phyloP scores from a whole-genome alignment of 176 grass and related monocot genomes.

The Cenchrus purpureus region DNA sequence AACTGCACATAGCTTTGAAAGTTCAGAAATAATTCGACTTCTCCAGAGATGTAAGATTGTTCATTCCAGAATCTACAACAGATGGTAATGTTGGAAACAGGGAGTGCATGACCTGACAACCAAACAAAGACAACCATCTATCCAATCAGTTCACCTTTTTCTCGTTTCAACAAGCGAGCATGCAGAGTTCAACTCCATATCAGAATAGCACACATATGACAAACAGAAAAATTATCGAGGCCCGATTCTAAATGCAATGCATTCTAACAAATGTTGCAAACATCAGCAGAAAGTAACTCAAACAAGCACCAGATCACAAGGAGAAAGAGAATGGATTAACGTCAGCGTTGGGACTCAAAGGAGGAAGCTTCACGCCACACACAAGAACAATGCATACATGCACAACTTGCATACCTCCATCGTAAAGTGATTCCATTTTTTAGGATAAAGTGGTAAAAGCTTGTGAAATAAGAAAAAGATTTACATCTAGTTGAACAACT shows the following conservation, averaged over 20 bases:
- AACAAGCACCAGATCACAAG: not conserved
- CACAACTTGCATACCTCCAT: not conserved
- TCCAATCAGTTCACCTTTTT: not conserved
- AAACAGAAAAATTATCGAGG: not conserved
- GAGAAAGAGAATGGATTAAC: not conserved
- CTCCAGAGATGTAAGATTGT: not conserved
- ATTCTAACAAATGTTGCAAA: not conserved
- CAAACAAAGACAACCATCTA: not conserved
- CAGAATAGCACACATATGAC: conserved; percentile 5
- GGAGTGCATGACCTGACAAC: not conserved
- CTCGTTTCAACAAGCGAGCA: not conserved
- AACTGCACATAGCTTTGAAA: not conserved
- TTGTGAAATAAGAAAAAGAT: not conserved
- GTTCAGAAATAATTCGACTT: not conserved
- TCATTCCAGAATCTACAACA: not conserved
- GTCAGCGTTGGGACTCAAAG: not conserved
- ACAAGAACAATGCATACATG: conserved; percentile 21
- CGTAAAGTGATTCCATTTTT: conserved; percentile 4
- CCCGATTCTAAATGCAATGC: not conserved
- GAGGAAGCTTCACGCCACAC: conserved; percentile 28
- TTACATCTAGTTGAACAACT: conserved; percentile 14
- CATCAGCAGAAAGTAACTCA: conserved; percentile 2
- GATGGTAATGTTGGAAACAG: not conserved
- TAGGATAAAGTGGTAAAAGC: not conserved
- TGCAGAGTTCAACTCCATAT: not conserved